Conservation (phyloP, 129 eudicot genomes). For the Mikania micrantha region DNA sequence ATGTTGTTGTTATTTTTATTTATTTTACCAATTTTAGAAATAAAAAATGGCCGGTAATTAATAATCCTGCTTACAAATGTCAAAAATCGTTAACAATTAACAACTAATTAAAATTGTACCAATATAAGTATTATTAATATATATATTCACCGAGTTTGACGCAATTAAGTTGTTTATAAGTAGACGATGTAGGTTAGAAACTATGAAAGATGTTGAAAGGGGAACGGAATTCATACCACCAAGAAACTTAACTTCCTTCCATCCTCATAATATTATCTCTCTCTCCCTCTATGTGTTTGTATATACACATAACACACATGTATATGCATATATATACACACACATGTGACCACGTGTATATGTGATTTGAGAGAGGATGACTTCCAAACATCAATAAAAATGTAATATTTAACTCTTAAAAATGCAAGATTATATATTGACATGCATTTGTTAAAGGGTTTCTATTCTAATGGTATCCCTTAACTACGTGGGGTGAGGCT, state of each 20-base stretch:
- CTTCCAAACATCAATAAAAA: too few species aligned
- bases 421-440: too few species aligned
- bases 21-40: neutral
- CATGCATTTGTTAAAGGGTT: too few species aligned
- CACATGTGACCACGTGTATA: neutral
- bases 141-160: neutral
- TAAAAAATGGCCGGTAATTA: neutral
- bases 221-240: conserved; percentile 79
- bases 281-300: conserved; percentile 22
- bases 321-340: neutral
- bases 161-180: conserved; percentile 67
- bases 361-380: too few species aligned
- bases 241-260: conserved; percentile 39
- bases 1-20: neutral
- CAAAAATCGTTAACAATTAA: conserved; percentile 8
- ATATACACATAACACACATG: too few species aligned
- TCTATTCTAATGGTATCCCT: too few species aligned
- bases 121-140: neutral
- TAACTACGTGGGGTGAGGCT: too few species aligned
- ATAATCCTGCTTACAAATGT: neutral
- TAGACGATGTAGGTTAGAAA: conserved; percentile 92
- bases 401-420: too few species aligned
- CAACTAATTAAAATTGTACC: neutral
- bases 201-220: conserved; percentile 70
- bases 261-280: neutral